phyloP scores from a whole-genome alignment of 2,329 filamentous ascomycete genomes.

The Talaromyces funiculosus region DNA sequence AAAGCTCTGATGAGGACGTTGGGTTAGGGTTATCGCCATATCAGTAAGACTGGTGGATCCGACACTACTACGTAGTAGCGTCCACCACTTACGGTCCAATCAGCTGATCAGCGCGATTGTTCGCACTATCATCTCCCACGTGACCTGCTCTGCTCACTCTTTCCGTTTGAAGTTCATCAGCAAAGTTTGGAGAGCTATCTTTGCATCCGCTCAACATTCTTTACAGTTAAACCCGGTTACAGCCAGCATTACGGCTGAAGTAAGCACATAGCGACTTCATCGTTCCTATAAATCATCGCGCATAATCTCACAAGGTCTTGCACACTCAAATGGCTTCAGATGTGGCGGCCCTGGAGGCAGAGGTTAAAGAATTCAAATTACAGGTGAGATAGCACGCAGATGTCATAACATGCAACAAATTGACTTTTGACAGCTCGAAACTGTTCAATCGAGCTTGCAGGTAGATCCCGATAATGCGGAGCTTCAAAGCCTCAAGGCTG shows the following conservation, averaged over 20 bases:
- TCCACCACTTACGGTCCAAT: not conserved
- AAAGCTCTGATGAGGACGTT: not conserved
- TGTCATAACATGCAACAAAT: not conserved
- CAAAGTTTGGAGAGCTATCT: not conserved
- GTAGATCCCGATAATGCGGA: conserved; percentile 76
- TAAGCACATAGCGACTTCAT: not conserved
- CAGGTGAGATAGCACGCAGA: conserved; percentile 39
- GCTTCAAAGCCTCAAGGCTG: conserved; percentile 68
- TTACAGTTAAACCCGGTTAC: not conserved
- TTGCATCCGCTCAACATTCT: not conserved
- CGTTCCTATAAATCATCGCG: not conserved
- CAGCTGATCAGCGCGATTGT: no score
- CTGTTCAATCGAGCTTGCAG: conserved; percentile 68
- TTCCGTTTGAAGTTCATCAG: not conserved
- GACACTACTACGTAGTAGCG: not conserved
- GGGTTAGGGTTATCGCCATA: not conserved
- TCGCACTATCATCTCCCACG: not conserved
- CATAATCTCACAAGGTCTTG: not conserved
- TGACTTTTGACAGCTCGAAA: conserved; percentile 58
- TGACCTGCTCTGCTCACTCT: not conserved
- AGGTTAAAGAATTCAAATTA: conserved; percentile 56
- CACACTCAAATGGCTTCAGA: conserved; percentile 33
- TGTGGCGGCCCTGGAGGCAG: conserved; percentile 39
- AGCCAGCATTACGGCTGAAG: not conserved
- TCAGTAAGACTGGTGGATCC: not conserved